These are phyloP conservation scores for Solanum chacoense DNA, from an alignment of 305 asterid species.

Conservation along the genomic window DNA sequence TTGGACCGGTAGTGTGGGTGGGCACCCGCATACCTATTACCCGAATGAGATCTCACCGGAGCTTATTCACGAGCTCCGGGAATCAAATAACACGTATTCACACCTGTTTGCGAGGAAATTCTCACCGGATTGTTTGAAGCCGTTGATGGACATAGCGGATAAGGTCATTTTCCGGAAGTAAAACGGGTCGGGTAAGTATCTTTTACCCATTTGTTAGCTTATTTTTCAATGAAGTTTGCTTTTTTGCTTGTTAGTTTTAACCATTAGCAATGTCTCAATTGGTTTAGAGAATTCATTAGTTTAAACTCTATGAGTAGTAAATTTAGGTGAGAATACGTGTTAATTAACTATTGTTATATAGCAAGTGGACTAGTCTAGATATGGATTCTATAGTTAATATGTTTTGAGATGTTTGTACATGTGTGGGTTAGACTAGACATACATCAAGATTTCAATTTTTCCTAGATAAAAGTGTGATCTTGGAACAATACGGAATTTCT, in stretches of 20 bases:
- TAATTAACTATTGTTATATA: neutral
- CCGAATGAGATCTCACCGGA: slow-evolving; percentile 44
- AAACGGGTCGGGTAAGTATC: slow-evolving; percentile 22
- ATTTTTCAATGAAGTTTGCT: neutral
- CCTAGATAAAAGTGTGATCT: neutral
- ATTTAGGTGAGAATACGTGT: neutral
- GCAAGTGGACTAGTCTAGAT: neutral
- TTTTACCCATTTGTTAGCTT: neutral
- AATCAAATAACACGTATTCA: slow-evolving; percentile 45
- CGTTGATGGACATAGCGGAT: slow-evolving; percentile 52
- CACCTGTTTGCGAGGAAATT: slow-evolving; percentile 73
- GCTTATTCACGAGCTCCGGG: slow-evolving; percentile 52
- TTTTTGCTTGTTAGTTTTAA: neutral
- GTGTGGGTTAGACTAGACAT: neutral
- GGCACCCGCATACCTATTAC: slow-evolving; percentile 74
- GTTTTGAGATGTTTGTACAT: neutral
- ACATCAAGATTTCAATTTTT: neutral
- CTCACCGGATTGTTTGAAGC: slow-evolving; percentile 63
- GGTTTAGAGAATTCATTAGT: neutral
- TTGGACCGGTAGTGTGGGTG: slow-evolving; percentile 61
- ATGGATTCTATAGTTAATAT: neutral
- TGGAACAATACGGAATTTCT: neutral
- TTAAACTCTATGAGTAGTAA: neutral
- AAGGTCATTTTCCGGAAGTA: slow-evolving; percentile 61
- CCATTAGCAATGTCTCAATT: neutral